Conservation (phyloP, 805 yeast genomes). For the Candida anglica region DNA sequence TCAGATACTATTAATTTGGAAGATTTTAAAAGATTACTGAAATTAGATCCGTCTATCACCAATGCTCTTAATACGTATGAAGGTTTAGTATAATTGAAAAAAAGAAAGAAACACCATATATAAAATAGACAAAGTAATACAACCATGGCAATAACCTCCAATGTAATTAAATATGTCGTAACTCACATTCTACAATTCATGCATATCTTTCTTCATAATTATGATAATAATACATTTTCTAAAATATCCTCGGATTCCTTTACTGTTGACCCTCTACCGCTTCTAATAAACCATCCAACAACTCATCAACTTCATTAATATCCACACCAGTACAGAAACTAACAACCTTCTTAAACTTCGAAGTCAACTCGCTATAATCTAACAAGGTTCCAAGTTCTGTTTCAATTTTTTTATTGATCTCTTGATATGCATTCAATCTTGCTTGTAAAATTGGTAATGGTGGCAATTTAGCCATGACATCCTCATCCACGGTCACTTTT, state of each 20-base stretch:
- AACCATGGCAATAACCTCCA: background rate
- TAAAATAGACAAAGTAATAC: background rate
- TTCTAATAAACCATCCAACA: slow-evolving; percentile 78
- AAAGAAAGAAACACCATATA: background rate
- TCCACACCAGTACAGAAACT: slow-evolving; percentile 88
- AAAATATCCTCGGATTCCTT: too few relatives aligned
- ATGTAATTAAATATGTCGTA: background rate
- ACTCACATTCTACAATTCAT: slow-evolving; percentile 1
- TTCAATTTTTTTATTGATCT: slow-evolving; percentile 58
- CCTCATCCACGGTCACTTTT: slow-evolving; percentile 16
- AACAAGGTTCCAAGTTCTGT: slow-evolving; percentile 49
- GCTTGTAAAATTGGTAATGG: slow-evolving; percentile 57
- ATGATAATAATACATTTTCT: too few relatives aligned
- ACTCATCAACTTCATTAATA: slow-evolving; percentile 70
- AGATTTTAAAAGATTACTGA: slow-evolving; percentile 80
- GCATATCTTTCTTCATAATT: too few relatives aligned
- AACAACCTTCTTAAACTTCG: slow-evolving; percentile 82
- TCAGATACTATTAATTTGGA: slow-evolving; percentile 65
- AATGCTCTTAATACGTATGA: slow-evolving; percentile 77
- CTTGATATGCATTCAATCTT: slow-evolving; percentile 72
- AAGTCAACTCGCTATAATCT: slow-evolving; percentile 37
- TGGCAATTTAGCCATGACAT: slow-evolving; percentile 36
- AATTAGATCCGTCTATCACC: slow-evolving; percentile 71
- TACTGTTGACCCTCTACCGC: slow-evolving; percentile 75
- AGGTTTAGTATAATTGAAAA: slow-evolving; percentile 58